Evolutionary conservation across 164 flowering plant genomes (phyloP).

Genomic region (Tetracentron sinense): DNA sequence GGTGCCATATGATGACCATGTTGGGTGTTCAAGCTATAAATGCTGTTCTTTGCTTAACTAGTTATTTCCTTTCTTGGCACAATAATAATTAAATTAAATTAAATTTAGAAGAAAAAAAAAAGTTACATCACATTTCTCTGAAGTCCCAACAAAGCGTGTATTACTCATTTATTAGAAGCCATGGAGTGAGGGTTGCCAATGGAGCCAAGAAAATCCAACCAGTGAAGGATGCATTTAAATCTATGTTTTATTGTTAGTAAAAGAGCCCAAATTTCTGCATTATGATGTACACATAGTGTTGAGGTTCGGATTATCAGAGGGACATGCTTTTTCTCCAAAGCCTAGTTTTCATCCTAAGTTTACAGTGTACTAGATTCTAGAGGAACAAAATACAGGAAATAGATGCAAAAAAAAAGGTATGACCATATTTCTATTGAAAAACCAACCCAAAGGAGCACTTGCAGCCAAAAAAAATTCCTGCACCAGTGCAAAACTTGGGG

Average conservation of each 20-base stretch:
- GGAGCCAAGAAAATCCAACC: background rate
- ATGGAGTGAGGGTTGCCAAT: background rate
- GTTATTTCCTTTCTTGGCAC: no score
- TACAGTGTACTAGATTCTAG: background rate
- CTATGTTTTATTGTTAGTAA: background rate
- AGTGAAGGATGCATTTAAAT: background rate
- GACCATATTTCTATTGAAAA: background rate
- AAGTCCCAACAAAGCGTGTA: background rate
- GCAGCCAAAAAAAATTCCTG: conserved; percentile 21
- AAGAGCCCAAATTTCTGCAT: background rate
- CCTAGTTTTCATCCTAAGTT: background rate
- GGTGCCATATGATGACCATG: no score
- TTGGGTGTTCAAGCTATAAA: no score
- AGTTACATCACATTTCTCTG: no score
- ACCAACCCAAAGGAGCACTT: conserved; percentile 7
- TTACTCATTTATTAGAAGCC: background rate
- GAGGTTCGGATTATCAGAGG: background rate
- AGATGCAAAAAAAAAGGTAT: background rate
- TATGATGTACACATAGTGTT: conserved; percentile 1
- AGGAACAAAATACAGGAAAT: no score
- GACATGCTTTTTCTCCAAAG: background rate
- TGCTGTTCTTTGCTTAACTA: no score
- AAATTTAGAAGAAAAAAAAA: background rate
- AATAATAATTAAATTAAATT: no score
- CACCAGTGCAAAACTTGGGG: conserved; percentile 8